Conservation (phyloP, 805 yeast species). For the Yarrowia sp. region DNA sequence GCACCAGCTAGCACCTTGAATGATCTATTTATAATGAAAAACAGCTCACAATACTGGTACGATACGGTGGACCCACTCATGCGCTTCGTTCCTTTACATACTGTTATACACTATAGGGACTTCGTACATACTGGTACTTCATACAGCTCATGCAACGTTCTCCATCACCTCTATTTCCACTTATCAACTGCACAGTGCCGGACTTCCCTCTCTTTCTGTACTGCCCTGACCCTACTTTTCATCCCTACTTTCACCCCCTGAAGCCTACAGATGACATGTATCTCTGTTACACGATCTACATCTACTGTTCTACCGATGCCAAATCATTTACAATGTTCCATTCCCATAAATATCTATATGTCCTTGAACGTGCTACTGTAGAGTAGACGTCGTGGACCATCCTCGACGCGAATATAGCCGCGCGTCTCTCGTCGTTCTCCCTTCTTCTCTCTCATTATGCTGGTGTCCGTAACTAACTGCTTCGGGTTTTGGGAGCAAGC, state of each 20-base stretch:
- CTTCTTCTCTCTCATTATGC: neutral
- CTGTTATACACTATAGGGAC: too few species aligned
- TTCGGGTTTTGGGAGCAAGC: constrained; percentile 17
- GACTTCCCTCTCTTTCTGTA: neutral
- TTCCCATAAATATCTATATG: constrained; percentile 25
- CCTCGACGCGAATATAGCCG: too few species aligned
- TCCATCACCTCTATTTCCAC: neutral
- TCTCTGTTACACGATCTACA: neutral
- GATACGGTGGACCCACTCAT: too few species aligned
- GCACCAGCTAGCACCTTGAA: too few species aligned
- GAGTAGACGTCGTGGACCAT: neutral
- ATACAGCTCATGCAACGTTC: too few species aligned
- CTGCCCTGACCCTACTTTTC: neutral
- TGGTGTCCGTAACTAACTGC: neutral
- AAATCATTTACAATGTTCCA: neutral
- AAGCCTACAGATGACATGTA: constrained; percentile 6
- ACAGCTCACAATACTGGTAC: too few species aligned
- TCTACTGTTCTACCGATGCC: too few species aligned
- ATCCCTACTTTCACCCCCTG: neutral
- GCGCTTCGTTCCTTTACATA: too few species aligned
- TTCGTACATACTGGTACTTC: too few species aligned
- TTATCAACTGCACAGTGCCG: neutral
- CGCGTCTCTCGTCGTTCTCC: neutral
- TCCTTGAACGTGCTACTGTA: neutral
- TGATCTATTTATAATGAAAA: too few species aligned